Conservation (phyloP, 1,284 basidiomycete species). For the Clitocybe nebularis region DNA sequence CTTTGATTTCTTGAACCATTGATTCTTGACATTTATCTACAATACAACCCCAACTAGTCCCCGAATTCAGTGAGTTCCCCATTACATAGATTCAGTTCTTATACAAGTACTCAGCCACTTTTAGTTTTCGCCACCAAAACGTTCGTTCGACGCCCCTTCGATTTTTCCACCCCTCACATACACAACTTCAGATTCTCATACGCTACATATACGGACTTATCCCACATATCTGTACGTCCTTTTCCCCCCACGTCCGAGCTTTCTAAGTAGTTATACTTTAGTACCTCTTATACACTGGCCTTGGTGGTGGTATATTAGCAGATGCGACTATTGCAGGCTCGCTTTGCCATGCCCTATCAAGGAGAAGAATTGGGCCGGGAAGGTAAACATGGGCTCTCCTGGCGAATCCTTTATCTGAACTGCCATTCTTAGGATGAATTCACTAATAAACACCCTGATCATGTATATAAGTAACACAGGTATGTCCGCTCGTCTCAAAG, state of each 20-base stretch:
- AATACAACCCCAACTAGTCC: neutral
- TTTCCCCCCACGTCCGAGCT: neutral
- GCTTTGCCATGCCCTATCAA: conserved; percentile 14
- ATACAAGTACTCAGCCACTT: neutral
- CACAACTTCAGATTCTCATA: neutral
- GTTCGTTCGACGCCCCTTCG: neutral
- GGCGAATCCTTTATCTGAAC: neutral
- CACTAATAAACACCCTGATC: conserved; percentile 22
- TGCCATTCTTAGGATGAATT: conserved; percentile 18
- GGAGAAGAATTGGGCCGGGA: conserved; percentile 17
- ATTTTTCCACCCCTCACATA: neutral
- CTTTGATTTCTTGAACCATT: neutral
- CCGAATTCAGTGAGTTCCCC: neutral
- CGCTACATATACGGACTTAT: neutral
- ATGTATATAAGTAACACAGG: conserved; percentile 25
- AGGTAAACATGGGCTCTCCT: conserved; percentile 6
- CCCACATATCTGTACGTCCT: conserved; percentile 1
- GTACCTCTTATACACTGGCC: conserved; percentile 16
- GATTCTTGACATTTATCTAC: neutral
- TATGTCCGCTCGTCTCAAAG: conserved; percentile 7
- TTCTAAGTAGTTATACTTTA: neutral
- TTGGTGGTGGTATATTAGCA: conserved; percentile 14
- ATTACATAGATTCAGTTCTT: neutral
- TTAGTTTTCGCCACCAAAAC: neutral
- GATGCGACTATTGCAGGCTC: conserved; percentile 18